A percentile compares a stretch with the other conserved stretches of the same genome.
Evolutionary conservation across 148 eudicot species (phyloP).

Genomic region (Talinum fruticosum): DNA sequence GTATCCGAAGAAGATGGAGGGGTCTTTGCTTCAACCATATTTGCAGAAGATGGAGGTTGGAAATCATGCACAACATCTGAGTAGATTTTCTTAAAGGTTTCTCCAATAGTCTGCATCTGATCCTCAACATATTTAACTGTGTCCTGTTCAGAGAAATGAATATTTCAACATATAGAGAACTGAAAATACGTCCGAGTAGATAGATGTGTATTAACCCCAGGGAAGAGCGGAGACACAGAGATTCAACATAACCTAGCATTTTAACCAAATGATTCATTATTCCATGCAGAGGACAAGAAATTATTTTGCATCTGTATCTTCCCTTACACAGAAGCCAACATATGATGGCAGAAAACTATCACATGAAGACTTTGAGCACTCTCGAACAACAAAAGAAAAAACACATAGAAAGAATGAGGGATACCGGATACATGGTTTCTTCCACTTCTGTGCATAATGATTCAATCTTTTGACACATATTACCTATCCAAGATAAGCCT

Average conservation of each 20-base stretch:
- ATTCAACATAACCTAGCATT: background rate
- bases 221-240: background rate
- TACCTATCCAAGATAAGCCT: constrained; percentile 61
- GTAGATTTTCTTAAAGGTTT: constrained; percentile 68
- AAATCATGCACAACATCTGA: constrained; percentile 73
- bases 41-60: constrained; percentile 37
- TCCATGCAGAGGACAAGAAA: background rate
- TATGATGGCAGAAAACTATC: background rate
- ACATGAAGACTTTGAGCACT: background rate
- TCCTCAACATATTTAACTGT: constrained; percentile 64
- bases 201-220: background rate
- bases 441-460: constrained; percentile 77
- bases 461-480: constrained; percentile 61
- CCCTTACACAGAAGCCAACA: background rate
- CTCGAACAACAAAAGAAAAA: background rate
- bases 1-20: constrained; percentile 25
- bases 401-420: background rate
- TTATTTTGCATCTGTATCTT: background rate
- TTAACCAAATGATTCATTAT: background rate
- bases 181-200: background rate
- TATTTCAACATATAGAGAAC: background rate
- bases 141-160: constrained; percentile 42
- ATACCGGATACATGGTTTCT: constrained; percentile 73
- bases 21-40: constrained; percentile 43
- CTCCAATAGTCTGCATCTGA: constrained; percentile 68